Percentiles rank a stretch among this genome's conserved stretches.
These are phyloP conservation scores for Cryptococcus amylolentus DNA, from an alignment of 1,284 basidiomycete genomes.

Conservation along the genomic window DNA sequence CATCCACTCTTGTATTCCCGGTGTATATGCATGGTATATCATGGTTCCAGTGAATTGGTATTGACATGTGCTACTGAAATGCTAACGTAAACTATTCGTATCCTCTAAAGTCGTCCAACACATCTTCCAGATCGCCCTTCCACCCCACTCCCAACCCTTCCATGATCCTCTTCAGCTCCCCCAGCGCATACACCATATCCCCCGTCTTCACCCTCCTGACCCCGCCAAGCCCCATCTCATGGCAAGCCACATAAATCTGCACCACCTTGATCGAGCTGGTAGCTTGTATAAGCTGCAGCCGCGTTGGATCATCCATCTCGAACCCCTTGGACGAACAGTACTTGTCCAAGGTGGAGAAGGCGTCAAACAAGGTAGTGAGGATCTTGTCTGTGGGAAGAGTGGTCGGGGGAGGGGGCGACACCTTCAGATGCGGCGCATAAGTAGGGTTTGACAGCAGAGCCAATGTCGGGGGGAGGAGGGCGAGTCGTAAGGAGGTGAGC, in stretches of 20 bases:
- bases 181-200: constrained; percentile 7
- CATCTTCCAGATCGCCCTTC: background rate
- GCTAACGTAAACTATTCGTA: background rate
- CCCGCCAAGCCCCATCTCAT: background rate
- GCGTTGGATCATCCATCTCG: background rate
- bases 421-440: background rate
- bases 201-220: constrained; percentile 7
- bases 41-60: background rate
- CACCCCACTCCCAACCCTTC: constrained; percentile 6
- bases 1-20: constrained; percentile 5
- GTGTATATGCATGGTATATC: constrained; percentile 14
- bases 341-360: constrained; percentile 1
- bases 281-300: constrained; percentile 3
- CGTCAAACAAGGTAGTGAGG: background rate
- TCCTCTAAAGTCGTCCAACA: constrained; percentile 5
- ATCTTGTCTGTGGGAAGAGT: background rate
- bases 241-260: constrained; percentile 3
- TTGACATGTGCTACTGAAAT: background rate
- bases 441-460: constrained; percentile 2
- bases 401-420: background rate
- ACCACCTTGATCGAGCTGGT: constrained; percentile 2
- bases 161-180: background rate
- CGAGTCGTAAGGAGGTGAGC: background rate
- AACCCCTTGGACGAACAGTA: background rate
- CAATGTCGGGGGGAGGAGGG: background rate